Evolutionary conservation across 352 stramenopile genomes (phyloP), one percentile per base, ranked within the genome.

Genomic region (Plasmopara muralis): DNA sequence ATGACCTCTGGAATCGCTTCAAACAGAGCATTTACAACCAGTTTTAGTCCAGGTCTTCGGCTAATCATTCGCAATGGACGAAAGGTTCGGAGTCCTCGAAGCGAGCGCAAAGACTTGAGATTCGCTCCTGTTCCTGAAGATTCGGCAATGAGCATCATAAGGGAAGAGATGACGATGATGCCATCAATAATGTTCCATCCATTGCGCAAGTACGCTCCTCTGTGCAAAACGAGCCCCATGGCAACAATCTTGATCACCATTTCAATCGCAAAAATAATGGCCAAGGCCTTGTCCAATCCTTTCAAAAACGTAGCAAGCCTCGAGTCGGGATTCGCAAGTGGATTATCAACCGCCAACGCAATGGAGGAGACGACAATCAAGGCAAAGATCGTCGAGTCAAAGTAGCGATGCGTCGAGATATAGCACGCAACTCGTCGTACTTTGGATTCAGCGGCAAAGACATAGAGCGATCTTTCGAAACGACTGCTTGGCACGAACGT

Each of bases 1-100:
- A 91, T 60, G 8, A 97, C 87, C 14, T 74, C 72, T 0, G 87
- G 89, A n/a, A 97, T 95, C 13, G 84, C 81, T 45, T 89, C 74
- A 16, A 97, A 78, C 14, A 97, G 63, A 0, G 89, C 74, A 20
- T 96, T 96, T 3, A 98, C 88, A 0, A 97, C 89, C 8, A 98
- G 59, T 30, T 90, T 91, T 0, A 97, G 60, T 0, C 86, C 87
- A 0, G 87, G 87, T 6, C 76, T 68, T 1, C 87, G 70, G 28
- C 82, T 92, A 55, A 97, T 95, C 68, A 97, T 90, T 9, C 90
- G 82, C 31, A 97, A 74, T 0, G 91, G 91, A 0, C 91, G 77
- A 43, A 97, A 89, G 0, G 87, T 94, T 29, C 90, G 63, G 34
- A 97, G 60, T 0, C 78, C 74, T 34, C 90, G 78, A 0, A 97